Evolutionary conservation across 345 rosid genomes (phyloP).

Genomic region (Bruguiera gymnorhiza): DNA sequence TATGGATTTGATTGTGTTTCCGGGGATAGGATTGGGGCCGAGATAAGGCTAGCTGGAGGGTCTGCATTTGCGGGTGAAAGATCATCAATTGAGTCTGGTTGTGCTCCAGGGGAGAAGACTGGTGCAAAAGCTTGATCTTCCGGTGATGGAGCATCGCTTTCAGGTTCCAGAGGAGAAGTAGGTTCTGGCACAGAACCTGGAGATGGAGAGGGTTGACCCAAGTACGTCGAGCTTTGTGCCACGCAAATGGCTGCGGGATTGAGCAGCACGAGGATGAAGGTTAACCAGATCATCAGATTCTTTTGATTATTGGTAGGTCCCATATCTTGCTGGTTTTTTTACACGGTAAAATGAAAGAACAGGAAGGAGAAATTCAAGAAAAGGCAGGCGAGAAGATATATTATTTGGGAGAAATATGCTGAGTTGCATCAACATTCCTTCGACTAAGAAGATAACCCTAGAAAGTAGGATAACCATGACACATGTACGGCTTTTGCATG

Average conservation of each 20-base stretch:
- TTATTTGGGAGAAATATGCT: neutral
- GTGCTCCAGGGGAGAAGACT: neutral
- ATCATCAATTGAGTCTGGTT: neutral
- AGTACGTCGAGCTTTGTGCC: neutral
- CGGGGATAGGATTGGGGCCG: neutral
- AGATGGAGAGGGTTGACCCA: neutral
- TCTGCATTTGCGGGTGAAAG: neutral
- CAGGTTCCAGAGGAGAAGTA: neutral
- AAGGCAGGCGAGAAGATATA: neutral
- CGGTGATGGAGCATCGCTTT: neutral
- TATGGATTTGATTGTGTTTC: too few species aligned
- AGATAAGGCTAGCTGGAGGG: neutral
- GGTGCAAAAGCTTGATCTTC: neutral
- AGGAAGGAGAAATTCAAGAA: neutral
- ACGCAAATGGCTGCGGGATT: slow-evolving; percentile 19
- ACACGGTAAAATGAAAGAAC: neutral
- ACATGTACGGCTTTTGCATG: neutral
- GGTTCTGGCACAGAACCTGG: neutral
- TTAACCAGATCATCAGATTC: slow-evolving; percentile 7
- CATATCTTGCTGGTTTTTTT: slow-evolving; percentile 7
- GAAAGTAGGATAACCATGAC: slow-evolving; percentile 13
- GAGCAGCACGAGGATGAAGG: slow-evolving; percentile 14
- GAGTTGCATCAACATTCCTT: neutral
- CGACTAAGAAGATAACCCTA: neutral
- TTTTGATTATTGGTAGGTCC: slow-evolving; percentile 5